Evolutionary conservation across 2,329 filamentous ascomycete species (phyloP), one percentile per base, ranked within the genome.

Genomic region (Sporothrix brunneoviolacea): DNA sequence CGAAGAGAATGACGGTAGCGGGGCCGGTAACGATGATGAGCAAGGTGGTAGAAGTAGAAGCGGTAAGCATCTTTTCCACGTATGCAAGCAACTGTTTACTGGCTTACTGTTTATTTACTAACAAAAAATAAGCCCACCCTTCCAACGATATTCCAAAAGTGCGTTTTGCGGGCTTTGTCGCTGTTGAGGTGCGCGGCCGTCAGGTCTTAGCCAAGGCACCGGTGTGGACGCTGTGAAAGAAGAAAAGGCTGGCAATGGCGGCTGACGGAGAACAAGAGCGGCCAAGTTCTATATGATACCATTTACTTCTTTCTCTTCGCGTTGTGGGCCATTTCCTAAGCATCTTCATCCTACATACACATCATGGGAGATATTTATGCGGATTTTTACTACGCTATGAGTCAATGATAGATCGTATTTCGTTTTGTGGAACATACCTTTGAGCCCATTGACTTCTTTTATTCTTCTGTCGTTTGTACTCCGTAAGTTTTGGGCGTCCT

Each of bases 181-280:
- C 77, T 16, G 76, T 90, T 28, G 86, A 91, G 67, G 86, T 91
- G 8, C 73, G 84, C 55, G 85, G 86, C 19, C 79, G 86, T 53
- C 87, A 87, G 66, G 83, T 90, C 42, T 69, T 91, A 59, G 71
- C 81, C 54, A 89, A 89, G 69, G 84, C 87, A 18, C 86, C 86
- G 13, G 83, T 91, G 28, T 91, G 81, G 81, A 75, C 75, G 10
- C 57, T 83, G 53, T 72, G 62, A 58, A 24, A 19, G 4, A n/a
- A 43, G 7, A 7, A 37, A 9, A 27, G 6, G n/a, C 7, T 27
- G n/a, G n/a, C n/a, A 40, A 22, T 16, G 22, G 35, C 16, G 15
- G 24, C n/a, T n/a, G n/a, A n/a, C n/a, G 37, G 30, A 15, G 16
- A 21, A 35, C 32, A 19, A 21, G 6, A 37, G 15, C 30, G 7